These are phyloP conservation scores for Aspergillus baeticus DNA, from an alignment of 495 filamentous ascomycete species.

Conservation along the genomic window DNA sequence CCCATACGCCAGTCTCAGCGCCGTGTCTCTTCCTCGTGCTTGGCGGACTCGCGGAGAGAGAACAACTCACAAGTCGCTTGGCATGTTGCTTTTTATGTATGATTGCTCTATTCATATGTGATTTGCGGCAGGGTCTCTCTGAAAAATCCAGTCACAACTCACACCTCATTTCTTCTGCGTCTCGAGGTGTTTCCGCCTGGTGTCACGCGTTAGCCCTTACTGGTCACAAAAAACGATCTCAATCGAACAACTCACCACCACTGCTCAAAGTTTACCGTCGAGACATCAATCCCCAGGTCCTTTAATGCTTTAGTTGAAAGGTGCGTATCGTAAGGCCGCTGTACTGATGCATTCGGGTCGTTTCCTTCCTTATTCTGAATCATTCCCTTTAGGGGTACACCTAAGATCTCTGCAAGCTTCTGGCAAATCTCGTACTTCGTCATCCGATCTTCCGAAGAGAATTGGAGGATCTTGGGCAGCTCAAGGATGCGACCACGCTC, in stretches of 20 bases:
- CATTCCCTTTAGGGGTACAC: constrained; percentile 69
- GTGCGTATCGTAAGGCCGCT: constrained; percentile 88
- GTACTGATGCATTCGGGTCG: constrained; percentile 69
- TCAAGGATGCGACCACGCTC: constrained; percentile 35
- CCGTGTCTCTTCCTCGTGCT: neutral
- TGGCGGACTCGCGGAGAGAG: neutral
- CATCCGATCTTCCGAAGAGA: constrained; percentile 80
- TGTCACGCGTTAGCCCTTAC: constrained; percentile 17
- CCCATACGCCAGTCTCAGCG: neutral
- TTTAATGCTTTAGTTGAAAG: constrained; percentile 73
- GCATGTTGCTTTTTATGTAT: constrained; percentile 6
- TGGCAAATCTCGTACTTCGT: constrained; percentile 93
- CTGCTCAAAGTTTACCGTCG: constrained; percentile 69
- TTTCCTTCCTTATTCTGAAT: constrained; percentile 70
- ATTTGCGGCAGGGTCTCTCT: neutral
- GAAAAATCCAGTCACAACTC: neutral
- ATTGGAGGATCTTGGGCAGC: constrained; percentile 77
- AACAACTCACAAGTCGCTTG: neutral
- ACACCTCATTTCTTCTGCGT: constrained; percentile 34
- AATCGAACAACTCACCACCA: constrained; percentile 72
- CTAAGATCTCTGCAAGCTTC: constrained; percentile 77
- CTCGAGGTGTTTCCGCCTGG: constrained; percentile 41
- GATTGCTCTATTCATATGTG: neutral
- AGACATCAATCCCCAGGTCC: constrained; percentile 74
- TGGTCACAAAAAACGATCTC: constrained; percentile 12